A percentile compares a stretch with the other conserved stretches of the same genome.
Evolutionary conservation across 345 rosid species (phyloP).

Genomic region (Euphorbia lathyris): DNA sequence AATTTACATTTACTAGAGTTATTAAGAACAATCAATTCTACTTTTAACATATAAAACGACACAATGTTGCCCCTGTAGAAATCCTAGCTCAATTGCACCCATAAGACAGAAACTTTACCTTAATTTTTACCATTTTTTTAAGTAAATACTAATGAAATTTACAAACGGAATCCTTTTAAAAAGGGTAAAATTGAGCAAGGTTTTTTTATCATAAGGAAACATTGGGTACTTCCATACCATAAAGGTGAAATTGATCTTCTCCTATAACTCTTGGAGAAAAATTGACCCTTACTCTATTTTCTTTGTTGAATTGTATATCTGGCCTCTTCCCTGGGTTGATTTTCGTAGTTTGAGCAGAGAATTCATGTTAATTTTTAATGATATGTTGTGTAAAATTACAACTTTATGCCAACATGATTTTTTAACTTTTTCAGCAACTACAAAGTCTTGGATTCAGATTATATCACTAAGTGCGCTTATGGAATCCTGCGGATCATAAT

Average conservation of each 20-base stretch:
- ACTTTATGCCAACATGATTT: background rate
- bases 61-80: no score
- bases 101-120: no score
- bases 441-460: slow-evolving; percentile 2
- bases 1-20: no score
- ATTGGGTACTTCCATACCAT: background rate
- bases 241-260: no score
- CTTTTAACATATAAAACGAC: no score
- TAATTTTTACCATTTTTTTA: no score
- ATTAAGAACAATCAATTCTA: no score
- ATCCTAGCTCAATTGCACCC: no score
- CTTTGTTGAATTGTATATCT: background rate
- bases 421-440: background rate
- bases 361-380: background rate
- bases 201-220: background rate
- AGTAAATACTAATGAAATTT: no score
- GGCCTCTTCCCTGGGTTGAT: background rate
- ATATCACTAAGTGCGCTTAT: background rate
- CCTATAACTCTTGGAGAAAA: no score
- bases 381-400: background rate
- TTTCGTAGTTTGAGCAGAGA: background rate
- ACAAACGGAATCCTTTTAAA: no score
- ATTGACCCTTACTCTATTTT: background rate
- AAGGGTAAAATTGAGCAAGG: no score
- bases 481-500: background rate